Percentiles rank a stretch among this genome's conserved stretches.
Conservation (phyloP, 495 filamentous ascomycete genomes). For the Cercophora newfieldiana region DNA sequence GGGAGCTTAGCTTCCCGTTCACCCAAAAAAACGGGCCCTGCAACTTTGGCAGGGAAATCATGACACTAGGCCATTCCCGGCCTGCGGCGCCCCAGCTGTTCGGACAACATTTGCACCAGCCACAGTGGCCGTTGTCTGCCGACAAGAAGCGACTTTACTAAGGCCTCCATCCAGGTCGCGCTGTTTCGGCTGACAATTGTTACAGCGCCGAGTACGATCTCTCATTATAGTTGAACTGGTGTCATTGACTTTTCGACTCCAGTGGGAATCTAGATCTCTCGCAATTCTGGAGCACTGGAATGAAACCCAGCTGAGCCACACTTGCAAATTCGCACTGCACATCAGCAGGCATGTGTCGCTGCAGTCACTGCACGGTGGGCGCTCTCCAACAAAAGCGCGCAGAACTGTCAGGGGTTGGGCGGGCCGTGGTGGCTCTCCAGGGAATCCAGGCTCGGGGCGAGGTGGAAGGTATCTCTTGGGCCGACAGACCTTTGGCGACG, state of each 20-base stretch:
- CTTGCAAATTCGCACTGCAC: neutral
- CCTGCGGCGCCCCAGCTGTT: constrained; percentile 7
- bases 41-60: constrained; percentile 15
- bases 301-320: constrained; percentile 4
- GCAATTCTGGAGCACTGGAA: neutral
- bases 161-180: neutral
- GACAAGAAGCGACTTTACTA: neutral
- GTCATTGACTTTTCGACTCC: neutral
- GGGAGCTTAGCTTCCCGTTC: constrained; percentile 31
- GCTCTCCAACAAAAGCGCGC: neutral
- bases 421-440: neutral
- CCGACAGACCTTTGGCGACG: too few relatives aligned
- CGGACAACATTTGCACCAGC: constrained; percentile 11
- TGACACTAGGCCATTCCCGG: constrained; percentile 15
- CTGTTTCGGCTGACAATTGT: neutral
- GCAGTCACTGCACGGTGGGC: neutral
- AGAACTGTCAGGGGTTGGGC: neutral
- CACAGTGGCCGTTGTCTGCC: constrained; percentile 3
- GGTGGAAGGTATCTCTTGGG: too few relatives aligned
- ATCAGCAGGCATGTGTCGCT: neutral
- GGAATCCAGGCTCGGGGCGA: too few relatives aligned
- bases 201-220: neutral
- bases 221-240: neutral
- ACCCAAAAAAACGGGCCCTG: constrained; percentile 30
- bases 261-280: neutral